Percentiles rank a stretch among this genome's conserved stretches.
These are phyloP conservation scores for Stentor coeruleus DNA, from an alignment of 73 alveolate genomes.

Conservation along the genomic window DNA sequence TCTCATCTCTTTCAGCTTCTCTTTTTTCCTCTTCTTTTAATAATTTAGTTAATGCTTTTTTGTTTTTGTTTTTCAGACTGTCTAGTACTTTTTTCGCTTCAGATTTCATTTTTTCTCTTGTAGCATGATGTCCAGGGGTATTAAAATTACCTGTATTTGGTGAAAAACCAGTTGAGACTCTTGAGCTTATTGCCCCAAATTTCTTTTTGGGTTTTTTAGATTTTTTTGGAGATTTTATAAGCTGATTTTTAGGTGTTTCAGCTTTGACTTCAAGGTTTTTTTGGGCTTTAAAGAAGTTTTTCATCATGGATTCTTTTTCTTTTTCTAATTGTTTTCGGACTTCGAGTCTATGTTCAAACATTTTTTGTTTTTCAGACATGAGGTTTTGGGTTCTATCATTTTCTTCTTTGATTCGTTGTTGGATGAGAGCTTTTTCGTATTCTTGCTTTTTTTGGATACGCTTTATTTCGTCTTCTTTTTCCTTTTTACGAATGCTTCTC, in stretches of 20 bases:
- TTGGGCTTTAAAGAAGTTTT: conserved; percentile 19
- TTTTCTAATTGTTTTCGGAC: conserved; percentile 33
- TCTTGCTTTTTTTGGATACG: conserved; percentile 35
- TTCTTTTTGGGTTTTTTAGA: neutral
- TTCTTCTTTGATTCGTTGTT: conserved; percentile 21
- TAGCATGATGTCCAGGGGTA: neutral
- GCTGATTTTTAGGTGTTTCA: neutral
- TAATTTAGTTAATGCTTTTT: neutral
- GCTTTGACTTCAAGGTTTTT: neutral
- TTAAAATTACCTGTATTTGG: neutral
- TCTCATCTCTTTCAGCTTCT: conserved; percentile 21
- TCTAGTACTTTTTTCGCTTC: conserved; percentile 10
- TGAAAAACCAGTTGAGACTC: neutral
- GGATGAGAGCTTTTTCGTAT: conserved; percentile 31
- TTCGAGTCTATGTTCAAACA: conserved; percentile 25
- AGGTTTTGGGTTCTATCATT: conserved; percentile 25
- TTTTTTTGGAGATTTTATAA: neutral
- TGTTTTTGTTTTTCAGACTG: conserved; percentile 23
- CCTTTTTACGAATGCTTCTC: conserved; percentile 25
- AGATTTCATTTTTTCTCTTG: conserved; percentile 29
- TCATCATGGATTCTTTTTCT: conserved; percentile 31
- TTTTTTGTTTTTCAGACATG: conserved; percentile 34
- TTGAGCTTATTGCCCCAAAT: neutral
- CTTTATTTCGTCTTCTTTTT: conserved; percentile 41
- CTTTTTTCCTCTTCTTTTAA: conserved; percentile 7